Percentiles rank a stretch among this genome's conserved stretches.
Conservation (phyloP, 805 yeast species). For the Tetrapisispora nanseiensis region DNA sequence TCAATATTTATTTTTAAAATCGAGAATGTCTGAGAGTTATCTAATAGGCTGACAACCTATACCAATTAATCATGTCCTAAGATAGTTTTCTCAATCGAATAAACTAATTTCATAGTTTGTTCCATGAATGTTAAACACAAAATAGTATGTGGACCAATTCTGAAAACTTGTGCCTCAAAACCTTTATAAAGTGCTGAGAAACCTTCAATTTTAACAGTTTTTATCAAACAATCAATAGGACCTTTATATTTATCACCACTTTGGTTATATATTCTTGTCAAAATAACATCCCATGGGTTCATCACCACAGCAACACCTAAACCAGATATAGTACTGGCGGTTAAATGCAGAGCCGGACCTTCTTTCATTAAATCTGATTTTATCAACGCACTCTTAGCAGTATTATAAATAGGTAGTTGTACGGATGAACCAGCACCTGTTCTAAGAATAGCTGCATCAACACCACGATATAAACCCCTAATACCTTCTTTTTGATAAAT, state of each 20-base stretch:
- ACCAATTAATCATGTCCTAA: slow-evolving; percentile 8
- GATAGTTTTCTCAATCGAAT: slow-evolving; percentile 28
- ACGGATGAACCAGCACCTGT: slow-evolving; percentile 95
- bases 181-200: slow-evolving; percentile 84
- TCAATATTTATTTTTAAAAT: neutral
- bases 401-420: slow-evolving; percentile 84
- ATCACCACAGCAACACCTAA: slow-evolving; percentile 87
- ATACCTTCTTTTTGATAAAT: slow-evolving; percentile 70
- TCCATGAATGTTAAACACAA: slow-evolving; percentile 90
- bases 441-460: slow-evolving; percentile 87
- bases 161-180: slow-evolving; percentile 80
- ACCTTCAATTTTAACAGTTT: slow-evolving; percentile 82
- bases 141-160: slow-evolving; percentile 93
- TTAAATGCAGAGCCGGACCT: slow-evolving; percentile 61
- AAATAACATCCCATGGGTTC: slow-evolving; percentile 96
- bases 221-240: slow-evolving; percentile 78
- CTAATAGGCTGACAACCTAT: neutral
- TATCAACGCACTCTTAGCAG: slow-evolving; percentile 55
- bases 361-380: slow-evolving; percentile 44
- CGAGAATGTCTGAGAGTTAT: too few relatives aligned
- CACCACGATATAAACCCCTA: slow-evolving; percentile 76
- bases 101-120: slow-evolving; percentile 57
- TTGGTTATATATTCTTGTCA: slow-evolving; percentile 93
- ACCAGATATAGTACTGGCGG: slow-evolving; percentile 72
- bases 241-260: slow-evolving; percentile 79